Evolutionary conservation across 2,329 filamentous ascomycete species (phyloP), one percentile per base, ranked within the genome.

Genomic region (Elsinoe ampelina): DNA sequence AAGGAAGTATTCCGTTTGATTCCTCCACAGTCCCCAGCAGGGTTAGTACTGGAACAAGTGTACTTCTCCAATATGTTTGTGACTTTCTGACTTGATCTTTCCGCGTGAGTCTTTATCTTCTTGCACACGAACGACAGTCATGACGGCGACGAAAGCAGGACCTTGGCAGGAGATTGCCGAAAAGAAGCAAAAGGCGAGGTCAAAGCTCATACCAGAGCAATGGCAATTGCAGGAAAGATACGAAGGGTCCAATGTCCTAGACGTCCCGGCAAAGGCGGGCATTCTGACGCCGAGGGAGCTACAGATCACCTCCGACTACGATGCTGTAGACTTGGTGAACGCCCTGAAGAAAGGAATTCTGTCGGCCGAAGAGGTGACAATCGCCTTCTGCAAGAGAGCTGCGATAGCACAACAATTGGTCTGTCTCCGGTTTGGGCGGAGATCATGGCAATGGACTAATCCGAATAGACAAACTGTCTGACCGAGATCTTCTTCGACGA

Each of bases 301-400:
- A 17, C 65, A 69, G 0, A 80, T 83, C 36, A 83, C 80, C 0
- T 77, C 80, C 58, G 63, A 71, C 0, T 77, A 76, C 58, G 75
- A 80, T 63, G 73, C 71, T 7, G 66, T 68, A 2, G 67, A 60
- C 5, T 59, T 75, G 50, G 65, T 68, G 1, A 61, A 70, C 15
- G 68, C 65, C 12, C 69, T 74, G 15, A 59, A 62, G 11, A 62
- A 58, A 3, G 63, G 65, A 13, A 59, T 60, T 32, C 58, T 71
- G n/a, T 69, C 55, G 11, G 54, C 60, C 38, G 57, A 61, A n/a
- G 61, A 62, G 20, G 62, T 67, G 6, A 62, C 62, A 1, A 68
- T 65, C 2, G 71, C 74, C 2, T 79, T 78, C 58, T 67, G 66
- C 61, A 72, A 73, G 60, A 61, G 66, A 30, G 65, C 66, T 12